Evolutionary conservation across 345 rosid genomes (phyloP).

Genomic region (thale cress (Arabidopsis thaliana)): TAIR10.1 NC_003076.8:26263001-26263500

Average conservation of each 20-base stretch:
- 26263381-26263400: constrained; percentile 74
- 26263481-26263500: constrained; percentile 59
- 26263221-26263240: constrained; percentile 53
- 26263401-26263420: constrained; percentile 69
- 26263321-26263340: constrained; percentile 58
- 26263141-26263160: constrained; percentile 56
- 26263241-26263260: constrained; percentile 65
- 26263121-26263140: constrained; percentile 51
- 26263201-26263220: constrained; percentile 73
- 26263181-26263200: constrained; percentile 76
- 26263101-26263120: constrained; percentile 63
- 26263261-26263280: constrained; percentile 61
- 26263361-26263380: constrained; percentile 65
- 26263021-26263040: constrained; percentile 50
- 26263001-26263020: constrained; percentile 59
- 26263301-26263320: constrained; percentile 55
- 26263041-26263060: constrained; percentile 65
- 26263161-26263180: constrained; percentile 64
- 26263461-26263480: constrained; percentile 66
- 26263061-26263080: constrained; percentile 61
- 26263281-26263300: constrained; percentile 49
- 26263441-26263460: constrained; percentile 67
- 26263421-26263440: constrained; percentile 58
- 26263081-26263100: constrained; percentile 67
- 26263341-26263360: constrained; percentile 51